Conservation (phyloP, 148 eudicot genomes). For the Rhododendron williamsianum region DNA sequence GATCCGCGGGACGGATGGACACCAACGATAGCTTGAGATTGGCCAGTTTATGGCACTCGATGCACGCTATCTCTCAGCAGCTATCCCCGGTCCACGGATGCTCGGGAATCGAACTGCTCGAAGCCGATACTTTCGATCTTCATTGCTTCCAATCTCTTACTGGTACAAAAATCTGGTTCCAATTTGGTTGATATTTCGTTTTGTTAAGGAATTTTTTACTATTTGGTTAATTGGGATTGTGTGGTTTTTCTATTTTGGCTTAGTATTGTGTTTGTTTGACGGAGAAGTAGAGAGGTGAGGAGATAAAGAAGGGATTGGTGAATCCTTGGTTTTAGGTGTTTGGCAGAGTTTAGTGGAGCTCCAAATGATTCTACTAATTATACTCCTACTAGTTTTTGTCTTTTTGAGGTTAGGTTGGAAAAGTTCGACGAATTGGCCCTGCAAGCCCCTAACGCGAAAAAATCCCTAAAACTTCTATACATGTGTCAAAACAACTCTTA, state of each 20-base stretch:
- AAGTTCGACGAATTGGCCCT: not conserved
- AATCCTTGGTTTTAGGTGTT: not conserved
- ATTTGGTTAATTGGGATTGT: not conserved
- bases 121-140: conserved; percentile 92
- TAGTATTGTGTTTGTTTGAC: not conserved
- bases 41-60: conserved; percentile 98
- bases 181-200: not conserved
- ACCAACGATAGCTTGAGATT: conserved; percentile 91
- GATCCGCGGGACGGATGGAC: conserved; percentile 93
- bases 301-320: not conserved
- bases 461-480: not conserved
- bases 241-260: not conserved
- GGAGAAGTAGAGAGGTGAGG: not conserved
- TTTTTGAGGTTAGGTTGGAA: not conserved
- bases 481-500: not conserved
- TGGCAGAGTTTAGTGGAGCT: not conserved
- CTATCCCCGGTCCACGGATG: conserved; percentile 77
- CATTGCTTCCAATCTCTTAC: conserved; percentile 97
- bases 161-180: conserved; percentile 33
- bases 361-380: not conserved
- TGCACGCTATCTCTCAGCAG: conserved; percentile 99
- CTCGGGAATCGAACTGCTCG: conserved; percentile 74
- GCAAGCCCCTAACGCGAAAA: not conserved
- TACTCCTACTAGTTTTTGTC: not conserved
- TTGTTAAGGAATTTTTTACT: not conserved